phyloP scores from a whole-genome alignment of 768 basidiomycete species.

The Ramaria rubella region DNA sequence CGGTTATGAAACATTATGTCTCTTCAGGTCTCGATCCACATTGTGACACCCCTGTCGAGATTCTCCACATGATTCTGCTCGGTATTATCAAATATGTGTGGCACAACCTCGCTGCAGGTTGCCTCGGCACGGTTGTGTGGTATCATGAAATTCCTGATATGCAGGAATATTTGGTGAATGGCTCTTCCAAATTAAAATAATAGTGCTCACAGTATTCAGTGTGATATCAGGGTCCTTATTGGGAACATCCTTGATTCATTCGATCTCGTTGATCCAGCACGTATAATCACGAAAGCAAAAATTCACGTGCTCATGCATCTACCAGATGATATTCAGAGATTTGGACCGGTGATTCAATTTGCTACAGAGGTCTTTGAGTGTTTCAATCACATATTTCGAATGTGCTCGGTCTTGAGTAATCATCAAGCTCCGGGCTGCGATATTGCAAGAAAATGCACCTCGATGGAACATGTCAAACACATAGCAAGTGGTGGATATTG shows the following conservation, averaged over 20 bases:
- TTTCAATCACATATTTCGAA: not conserved
- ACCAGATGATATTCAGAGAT: constrained; percentile 18
- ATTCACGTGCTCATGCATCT: constrained; percentile 29
- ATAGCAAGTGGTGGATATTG: not conserved
- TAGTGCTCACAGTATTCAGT: not conserved
- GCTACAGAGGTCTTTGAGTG: too few species aligned
- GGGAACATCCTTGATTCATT: constrained; percentile 34
- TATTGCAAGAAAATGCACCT: not conserved
- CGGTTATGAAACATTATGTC: not conserved
- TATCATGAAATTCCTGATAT: constrained; percentile 12
- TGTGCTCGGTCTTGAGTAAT: not conserved
- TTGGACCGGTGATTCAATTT: not conserved
- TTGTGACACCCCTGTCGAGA: constrained; percentile 19
- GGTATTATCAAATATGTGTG: constrained; percentile 22
- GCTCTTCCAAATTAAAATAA: not conserved
- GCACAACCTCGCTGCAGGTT: constrained; percentile 12
- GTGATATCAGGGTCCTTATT: constrained; percentile 20
- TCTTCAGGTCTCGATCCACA: constrained; percentile 17
- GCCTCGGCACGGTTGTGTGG: constrained; percentile 14
- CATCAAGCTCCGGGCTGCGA: not conserved
- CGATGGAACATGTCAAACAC: not conserved
- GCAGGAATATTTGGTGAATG: constrained; percentile 12
- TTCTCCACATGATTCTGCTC: constrained; percentile 20
- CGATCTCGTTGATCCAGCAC: constrained; percentile 28
- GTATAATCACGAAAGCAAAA: constrained; percentile 28